phyloP scores from a whole-genome alignment of 371 early-diverging fungal genomes.

The Saksenaea oblongispora region DNA sequence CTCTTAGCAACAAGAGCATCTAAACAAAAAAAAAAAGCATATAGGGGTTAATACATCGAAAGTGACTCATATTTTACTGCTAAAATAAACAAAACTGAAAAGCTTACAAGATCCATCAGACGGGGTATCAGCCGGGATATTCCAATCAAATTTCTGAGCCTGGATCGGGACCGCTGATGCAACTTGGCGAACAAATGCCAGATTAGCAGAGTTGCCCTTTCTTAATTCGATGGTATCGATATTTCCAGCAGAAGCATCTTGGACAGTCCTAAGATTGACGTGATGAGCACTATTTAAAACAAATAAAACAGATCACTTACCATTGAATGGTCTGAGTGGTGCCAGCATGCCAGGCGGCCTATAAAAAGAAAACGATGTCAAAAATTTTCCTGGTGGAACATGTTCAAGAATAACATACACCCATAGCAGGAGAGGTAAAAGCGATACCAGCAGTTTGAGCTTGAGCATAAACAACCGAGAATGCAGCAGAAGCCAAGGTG shows the following conservation, averaged over 20 bases:
- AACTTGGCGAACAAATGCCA: slow-evolving; percentile 13
- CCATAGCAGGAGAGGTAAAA: slow-evolving; percentile 10
- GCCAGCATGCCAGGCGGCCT: slow-evolving; percentile 36
- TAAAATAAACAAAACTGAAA: slow-evolving; percentile 7
- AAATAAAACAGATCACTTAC: slow-evolving; percentile 13
- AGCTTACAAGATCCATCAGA: slow-evolving; percentile 35
- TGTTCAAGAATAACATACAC: slow-evolving; percentile 7
- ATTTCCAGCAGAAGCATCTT: slow-evolving; percentile 9
- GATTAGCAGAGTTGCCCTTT: slow-evolving; percentile 28
- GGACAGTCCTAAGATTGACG: slow-evolving; percentile 24
- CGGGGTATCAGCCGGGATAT: slow-evolving; percentile 25
- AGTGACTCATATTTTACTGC: background rate
- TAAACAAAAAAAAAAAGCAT: slow-evolving; percentile 9
- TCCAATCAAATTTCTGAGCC: slow-evolving; percentile 19
- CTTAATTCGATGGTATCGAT: slow-evolving; percentile 34
- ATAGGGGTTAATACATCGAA: background rate
- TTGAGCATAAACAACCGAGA: slow-evolving; percentile 11
- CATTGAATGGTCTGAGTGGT: slow-evolving; percentile 28
- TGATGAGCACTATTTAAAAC: background rate
- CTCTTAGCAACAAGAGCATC: slow-evolving; percentile 35
- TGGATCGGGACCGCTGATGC: slow-evolving; percentile 25
- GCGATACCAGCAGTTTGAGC: slow-evolving; percentile 7
- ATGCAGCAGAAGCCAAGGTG: slow-evolving; percentile 7
- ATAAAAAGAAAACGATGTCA: background rate
- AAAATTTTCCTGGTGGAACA: background rate